Percentiles rank a stretch among this genome's conserved stretches.
Conservation (phyloP, 78 protist species). For the Dictyostelium purpureum region DNA sequence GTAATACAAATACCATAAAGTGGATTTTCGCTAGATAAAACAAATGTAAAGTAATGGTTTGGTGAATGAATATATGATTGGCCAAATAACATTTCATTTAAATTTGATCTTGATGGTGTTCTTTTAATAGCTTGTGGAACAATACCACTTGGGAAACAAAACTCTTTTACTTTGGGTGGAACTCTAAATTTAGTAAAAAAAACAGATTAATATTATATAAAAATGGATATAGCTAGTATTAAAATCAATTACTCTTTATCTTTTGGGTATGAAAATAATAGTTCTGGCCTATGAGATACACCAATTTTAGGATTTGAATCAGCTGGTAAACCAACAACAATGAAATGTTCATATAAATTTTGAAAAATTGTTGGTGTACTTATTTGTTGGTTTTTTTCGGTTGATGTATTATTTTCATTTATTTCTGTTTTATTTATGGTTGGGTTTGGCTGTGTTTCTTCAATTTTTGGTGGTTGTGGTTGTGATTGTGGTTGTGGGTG, state of each 20-base stretch:
- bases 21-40: constrained; percentile 55
- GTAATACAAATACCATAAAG: constrained; percentile 69
- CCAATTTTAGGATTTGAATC: constrained; percentile 48
- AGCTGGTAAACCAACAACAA: constrained; percentile 53
- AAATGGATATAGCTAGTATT: neutral
- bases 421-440: no score
- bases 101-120: constrained; percentile 47
- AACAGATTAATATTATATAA: neutral
- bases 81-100: constrained; percentile 61
- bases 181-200: neutral
- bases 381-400: no score
- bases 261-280: constrained; percentile 47
- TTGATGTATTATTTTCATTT: no score
- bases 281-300: constrained; percentile 22
- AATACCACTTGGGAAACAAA: constrained; percentile 77
- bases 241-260: constrained; percentile 30
- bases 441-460: no score
- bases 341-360: constrained; percentile 51
- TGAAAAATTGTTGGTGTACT: neutral
- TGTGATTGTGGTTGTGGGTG: neutral
- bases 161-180: constrained; percentile 70
- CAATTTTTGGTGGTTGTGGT: neutral
- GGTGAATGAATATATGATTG: constrained; percentile 64
- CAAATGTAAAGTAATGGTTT: constrained; percentile 41
- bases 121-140: constrained; percentile 34